phyloP scores from a whole-genome alignment of 2,329 filamentous ascomycete genomes.

The Dactylellina haptotyla region DNA sequence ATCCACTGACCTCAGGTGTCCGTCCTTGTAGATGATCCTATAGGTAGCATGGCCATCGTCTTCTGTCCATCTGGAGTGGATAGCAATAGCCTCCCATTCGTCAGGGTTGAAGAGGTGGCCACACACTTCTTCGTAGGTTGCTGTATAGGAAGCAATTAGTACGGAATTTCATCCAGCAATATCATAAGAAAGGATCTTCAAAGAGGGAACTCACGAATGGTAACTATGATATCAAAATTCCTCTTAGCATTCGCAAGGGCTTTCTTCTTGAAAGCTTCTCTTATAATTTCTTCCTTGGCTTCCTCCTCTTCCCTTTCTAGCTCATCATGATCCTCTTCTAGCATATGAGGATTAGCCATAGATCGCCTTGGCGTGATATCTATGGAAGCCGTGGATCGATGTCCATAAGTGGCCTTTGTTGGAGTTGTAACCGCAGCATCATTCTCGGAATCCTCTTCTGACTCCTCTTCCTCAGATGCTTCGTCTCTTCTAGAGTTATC shows the following conservation, averaged over 20 bases:
- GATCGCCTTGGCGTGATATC: slow-evolving; percentile 37
- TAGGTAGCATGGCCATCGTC: slow-evolving; percentile 35
- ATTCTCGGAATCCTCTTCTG: neutral
- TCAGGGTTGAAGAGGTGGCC: slow-evolving; percentile 43
- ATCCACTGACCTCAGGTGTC: slow-evolving; percentile 27
- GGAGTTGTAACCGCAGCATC: slow-evolving; percentile 8
- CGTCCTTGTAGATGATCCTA: slow-evolving; percentile 45
- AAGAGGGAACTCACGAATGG: slow-evolving; percentile 18
- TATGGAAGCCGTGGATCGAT: neutral
- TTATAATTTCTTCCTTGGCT: slow-evolving; percentile 21
- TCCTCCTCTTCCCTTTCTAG: slow-evolving; percentile 38
- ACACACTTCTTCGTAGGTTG: slow-evolving; percentile 39
- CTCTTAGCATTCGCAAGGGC: slow-evolving; percentile 11
- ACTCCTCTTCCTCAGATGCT: neutral
- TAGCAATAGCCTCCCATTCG: slow-evolving; percentile 42
- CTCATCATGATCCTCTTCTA: slow-evolving; percentile 23
- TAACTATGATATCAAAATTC: slow-evolving; percentile 47
- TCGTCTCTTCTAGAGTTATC: neutral
- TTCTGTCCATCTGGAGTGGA: slow-evolving; percentile 41
- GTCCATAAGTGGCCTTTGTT: neutral
- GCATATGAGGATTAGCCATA: slow-evolving; percentile 30
- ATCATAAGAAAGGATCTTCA: neutral
- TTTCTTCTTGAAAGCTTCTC: slow-evolving; percentile 2
- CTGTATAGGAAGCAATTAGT: neutral
- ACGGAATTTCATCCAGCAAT: neutral